Evolutionary conservation across 306 rosid genomes (phyloP), one percentile per base, ranked within the genome.

Genomic region (Comarum palustre): DNA sequence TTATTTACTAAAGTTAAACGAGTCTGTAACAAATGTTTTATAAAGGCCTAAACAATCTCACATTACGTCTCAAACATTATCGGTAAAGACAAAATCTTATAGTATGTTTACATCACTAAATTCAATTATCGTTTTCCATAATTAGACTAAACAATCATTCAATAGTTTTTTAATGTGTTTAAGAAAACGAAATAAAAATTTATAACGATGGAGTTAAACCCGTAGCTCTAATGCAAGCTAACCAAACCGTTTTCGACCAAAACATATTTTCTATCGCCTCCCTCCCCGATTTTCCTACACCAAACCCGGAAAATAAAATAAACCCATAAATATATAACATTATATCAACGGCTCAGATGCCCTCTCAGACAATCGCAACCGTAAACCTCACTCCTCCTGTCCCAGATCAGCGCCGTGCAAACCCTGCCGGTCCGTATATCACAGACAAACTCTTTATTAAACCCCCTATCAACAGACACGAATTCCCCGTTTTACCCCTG

Each of bases 401-500:
- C 72, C 52, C 62, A 25, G 62, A 58, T 58, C 68, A 64, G 68
- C 75, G 83, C 77, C n/a, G 69, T 41, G 66, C 29, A 24, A 69
- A 63, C 62, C 41, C 61, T 72, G 36, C 70, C 73, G 46, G 80
- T 69, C 79, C 78, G 47, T 61, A 68, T 52, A 50, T 52, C 47
- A 34, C 39, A 48, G 67, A 67, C 69, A 67, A 54, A 38, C 55
- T 51, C 46, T 48, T n/a, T 14, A 34, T 14, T 39, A 38, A 52
- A 62, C 47, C 66, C 15, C 20, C 11, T 5, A 64, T 50, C 3
- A 22, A 19, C 27, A 11, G 73, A 25, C 45, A 68, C 61, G 2
- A 25, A 27, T 13, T 88, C 48, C 31, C 89, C 61, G 46, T 81
- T 86, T 77, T 86, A 27, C 86, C 98, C 85, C 81, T 76, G 7